Conservation (phyloP, 2,329 filamentous ascomycete species). For the Fusarium setosum region DNA sequence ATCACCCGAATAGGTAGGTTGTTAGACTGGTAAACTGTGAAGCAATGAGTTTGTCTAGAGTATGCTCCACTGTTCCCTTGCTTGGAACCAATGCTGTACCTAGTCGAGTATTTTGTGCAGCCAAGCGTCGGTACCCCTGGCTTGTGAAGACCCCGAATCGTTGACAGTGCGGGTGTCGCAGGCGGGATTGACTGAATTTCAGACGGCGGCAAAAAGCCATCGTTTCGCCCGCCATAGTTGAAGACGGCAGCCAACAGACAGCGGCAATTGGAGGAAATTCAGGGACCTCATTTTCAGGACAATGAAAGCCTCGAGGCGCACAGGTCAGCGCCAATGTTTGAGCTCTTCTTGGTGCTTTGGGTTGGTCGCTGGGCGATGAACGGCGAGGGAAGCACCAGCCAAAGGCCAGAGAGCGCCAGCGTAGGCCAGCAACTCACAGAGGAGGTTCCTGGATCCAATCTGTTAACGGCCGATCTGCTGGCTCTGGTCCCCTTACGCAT, state of each 20-base stretch:
- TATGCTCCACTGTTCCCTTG: slow-evolving; percentile 25
- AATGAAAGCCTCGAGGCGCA: slow-evolving; percentile 16
- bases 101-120: slow-evolving; percentile 29
- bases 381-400: slow-evolving; percentile 21
- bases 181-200: background rate
- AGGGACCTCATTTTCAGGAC: slow-evolving; percentile 28
- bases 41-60: background rate
- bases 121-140: slow-evolving; percentile 23
- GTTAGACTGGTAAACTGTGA: background rate
- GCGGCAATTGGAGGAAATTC: slow-evolving; percentile 27
- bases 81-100: slow-evolving; percentile 19
- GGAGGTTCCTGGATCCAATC: slow-evolving; percentile 32
- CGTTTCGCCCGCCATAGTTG: slow-evolving; percentile 11
- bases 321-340: slow-evolving; percentile 36
- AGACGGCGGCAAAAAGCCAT: slow-evolving; percentile 8
- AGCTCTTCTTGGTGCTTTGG: slow-evolving; percentile 17
- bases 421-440: slow-evolving; percentile 15
- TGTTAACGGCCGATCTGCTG: slow-evolving; percentile 12
- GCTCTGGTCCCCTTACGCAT: slow-evolving; percentile 5
- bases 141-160: slow-evolving; percentile 31
- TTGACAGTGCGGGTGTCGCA: slow-evolving; percentile 5
- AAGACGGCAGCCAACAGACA: slow-evolving; percentile 22
- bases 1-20: slow-evolving; percentile 11
- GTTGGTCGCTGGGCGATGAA: slow-evolving; percentile 28
- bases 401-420: slow-evolving; percentile 17